Conservation (phyloP, 129 eudicot species). For the Pulicaria dysenterica region DNA sequence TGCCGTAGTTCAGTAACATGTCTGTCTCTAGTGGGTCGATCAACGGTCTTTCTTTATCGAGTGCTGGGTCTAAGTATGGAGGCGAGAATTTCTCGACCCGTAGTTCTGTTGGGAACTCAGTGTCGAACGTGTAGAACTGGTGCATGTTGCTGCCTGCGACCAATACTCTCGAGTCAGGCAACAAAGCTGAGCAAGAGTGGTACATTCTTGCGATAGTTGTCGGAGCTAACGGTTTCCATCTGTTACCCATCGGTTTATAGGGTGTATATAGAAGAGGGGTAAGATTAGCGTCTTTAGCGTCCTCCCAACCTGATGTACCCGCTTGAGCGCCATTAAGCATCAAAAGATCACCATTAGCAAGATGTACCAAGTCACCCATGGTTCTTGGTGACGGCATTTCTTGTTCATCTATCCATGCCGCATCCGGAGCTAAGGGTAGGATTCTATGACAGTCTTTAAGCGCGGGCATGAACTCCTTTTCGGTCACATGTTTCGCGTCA, state of each 20-base stretch:
- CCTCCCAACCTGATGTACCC: conserved; percentile 79
- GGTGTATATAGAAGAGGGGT: conserved; percentile 62
- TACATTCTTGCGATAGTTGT: conserved; percentile 69
- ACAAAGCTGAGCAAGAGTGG: conserved; percentile 64
- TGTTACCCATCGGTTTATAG: conserved; percentile 34
- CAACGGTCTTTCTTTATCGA: conserved; percentile 27
- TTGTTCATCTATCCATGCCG: conserved; percentile 60
- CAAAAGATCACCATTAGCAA: conserved; percentile 68
- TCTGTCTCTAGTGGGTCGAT: conserved; percentile 27
- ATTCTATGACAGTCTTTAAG: conserved; percentile 64
- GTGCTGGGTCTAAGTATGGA: conserved; percentile 58
- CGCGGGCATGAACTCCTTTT: conserved; percentile 49
- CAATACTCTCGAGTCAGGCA: conserved; percentile 54
- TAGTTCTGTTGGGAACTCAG: conserved; percentile 57
- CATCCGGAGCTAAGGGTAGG: background rate
- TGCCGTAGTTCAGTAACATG: conserved; percentile 40
- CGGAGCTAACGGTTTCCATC: conserved; percentile 48
- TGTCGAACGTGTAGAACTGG: conserved; percentile 32
- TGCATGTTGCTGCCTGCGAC: conserved; percentile 82
- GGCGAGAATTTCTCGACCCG: conserved; percentile 79
- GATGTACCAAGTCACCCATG: conserved; percentile 72
- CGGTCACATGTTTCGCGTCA: conserved; percentile 41
- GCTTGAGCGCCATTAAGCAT: conserved; percentile 69
- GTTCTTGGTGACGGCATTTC: conserved; percentile 70
- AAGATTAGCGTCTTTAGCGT: conserved; percentile 50